Conservation (phyloP, 1,284 basidiomycete genomes). For the Termitomyces sp. region DNA sequence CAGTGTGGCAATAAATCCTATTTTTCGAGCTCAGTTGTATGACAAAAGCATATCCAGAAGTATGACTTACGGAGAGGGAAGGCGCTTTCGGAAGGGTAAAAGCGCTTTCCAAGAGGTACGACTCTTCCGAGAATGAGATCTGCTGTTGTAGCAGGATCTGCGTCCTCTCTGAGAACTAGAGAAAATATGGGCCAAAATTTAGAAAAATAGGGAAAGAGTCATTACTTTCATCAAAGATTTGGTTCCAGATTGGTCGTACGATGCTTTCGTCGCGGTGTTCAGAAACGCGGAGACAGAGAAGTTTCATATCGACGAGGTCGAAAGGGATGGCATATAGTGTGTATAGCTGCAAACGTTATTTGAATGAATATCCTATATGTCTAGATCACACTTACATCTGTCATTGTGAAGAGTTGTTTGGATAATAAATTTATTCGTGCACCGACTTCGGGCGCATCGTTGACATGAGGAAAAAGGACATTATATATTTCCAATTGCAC, state of each 20-base stretch:
- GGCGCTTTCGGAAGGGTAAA: conserved; percentile 87
- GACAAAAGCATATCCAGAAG: background rate
- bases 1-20: conserved; percentile 66
- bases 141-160: conserved; percentile 45
- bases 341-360: conserved; percentile 60
- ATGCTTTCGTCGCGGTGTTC: conserved; percentile 85
- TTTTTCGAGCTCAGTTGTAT: conserved; percentile 5
- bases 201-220: conserved; percentile 19
- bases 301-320: conserved; percentile 77
- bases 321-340: conserved; percentile 87
- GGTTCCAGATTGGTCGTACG: conserved; percentile 84
- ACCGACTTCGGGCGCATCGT: conserved; percentile 51
- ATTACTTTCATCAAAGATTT: conserved; percentile 75
- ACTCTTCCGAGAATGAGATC: conserved; percentile 63
- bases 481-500: conserved; percentile 90
- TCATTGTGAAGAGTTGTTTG: conserved; percentile 58
- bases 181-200: background rate
- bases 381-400: conserved; percentile 46
- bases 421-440: conserved; percentile 53
- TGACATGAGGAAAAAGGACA: conserved; percentile 54
- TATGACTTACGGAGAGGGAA: conserved; percentile 73
- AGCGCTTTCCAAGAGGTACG: conserved; percentile 72
- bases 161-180: conserved; percentile 44
- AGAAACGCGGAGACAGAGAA: conserved; percentile 91
- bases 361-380: background rate